Evolutionary conservation across 306 rosid genomes (phyloP).

Genomic region (Vigna mungo): DNA sequence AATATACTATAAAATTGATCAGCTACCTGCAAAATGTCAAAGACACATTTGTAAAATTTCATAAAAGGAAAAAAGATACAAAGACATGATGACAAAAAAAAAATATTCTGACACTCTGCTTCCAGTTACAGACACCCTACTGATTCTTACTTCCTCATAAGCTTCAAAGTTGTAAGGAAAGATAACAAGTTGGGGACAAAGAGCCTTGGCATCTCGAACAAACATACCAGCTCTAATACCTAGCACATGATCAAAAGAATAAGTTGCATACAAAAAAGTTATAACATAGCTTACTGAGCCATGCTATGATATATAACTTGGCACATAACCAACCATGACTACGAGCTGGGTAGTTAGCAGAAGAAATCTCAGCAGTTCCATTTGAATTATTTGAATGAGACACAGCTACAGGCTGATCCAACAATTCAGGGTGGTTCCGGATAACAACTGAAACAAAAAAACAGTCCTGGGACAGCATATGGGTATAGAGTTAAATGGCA

Average conservation of each 20-base stretch:
- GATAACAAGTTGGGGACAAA: conserved; percentile 81
- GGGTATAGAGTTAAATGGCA: conserved; percentile 35
- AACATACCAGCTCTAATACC: conserved; percentile 94
- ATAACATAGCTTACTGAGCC: conserved; percentile 22
- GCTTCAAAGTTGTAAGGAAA: conserved; percentile 93
- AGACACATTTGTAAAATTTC: conserved; percentile 33
- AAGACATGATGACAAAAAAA: conserved; percentile 5
- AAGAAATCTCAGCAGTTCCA: conserved; percentile 97
- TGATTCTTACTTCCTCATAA: conserved; percentile 76
- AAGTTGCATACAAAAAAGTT: conserved; percentile 30
- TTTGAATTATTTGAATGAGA: conserved; percentile 89
- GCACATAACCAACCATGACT: conserved; percentile 70
- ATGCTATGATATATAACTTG: conserved; percentile 31
- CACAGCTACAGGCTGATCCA: conserved; percentile 87
- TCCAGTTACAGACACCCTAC: conserved; percentile 7
- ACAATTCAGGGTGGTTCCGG: conserved; percentile 67
- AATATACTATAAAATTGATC: conserved; percentile 82
- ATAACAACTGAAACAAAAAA: conserved; percentile 92
- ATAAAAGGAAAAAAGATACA: conserved; percentile 6
- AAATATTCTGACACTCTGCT: conserved; percentile 34
- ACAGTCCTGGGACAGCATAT: conserved; percentile 78
- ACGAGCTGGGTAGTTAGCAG: conserved; percentile 98
- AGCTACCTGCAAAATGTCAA: conserved; percentile 79
- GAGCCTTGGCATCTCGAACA: conserved; percentile 88
- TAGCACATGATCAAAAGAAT: conserved; percentile 43